Conservation (phyloP, 306 rosid species). For the Lathyrus tuberosus region DNA sequence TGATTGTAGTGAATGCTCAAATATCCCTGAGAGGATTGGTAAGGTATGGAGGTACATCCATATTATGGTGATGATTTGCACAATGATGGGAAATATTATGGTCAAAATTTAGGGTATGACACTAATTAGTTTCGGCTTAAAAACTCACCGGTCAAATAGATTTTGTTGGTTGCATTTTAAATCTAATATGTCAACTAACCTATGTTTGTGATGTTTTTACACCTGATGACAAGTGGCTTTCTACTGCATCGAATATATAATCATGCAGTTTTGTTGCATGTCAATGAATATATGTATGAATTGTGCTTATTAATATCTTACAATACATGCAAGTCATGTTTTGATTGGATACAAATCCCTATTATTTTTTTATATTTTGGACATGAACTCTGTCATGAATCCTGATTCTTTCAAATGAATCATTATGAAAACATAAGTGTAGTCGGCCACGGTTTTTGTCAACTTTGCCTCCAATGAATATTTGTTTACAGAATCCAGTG, state of each 20-base stretch:
- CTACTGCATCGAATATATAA: not conserved
- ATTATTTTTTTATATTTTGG: too few relatives aligned
- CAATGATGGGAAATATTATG: too few relatives aligned
- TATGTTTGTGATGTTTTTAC: not conserved
- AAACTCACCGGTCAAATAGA: not conserved
- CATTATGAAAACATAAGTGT: not conserved
- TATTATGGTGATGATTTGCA: too few relatives aligned
- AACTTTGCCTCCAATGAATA: not conserved
- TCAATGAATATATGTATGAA: not conserved
- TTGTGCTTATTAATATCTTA: too few relatives aligned
- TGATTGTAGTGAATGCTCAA: too few relatives aligned
- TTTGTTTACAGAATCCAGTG: slow-evolving; percentile 64
- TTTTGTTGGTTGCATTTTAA: not conserved
- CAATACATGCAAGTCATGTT: not conserved
- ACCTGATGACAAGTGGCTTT: slow-evolving; percentile 27
- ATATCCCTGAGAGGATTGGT: too few relatives aligned
- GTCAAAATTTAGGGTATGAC: too few relatives aligned
- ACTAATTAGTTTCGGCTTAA: not conserved
- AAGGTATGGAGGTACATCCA: too few relatives aligned
- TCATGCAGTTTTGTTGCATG: not conserved
- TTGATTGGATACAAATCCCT: too few relatives aligned
- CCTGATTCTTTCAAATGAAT: not conserved
- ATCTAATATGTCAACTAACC: not conserved
- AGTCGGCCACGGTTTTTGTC: not conserved
- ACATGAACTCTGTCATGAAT: too few relatives aligned